Evolutionary conservation across 1,139 yeast species (phyloP), one percentile per base, ranked within the genome.

Genomic region (Lodderomyces metapsilosis): DNA sequence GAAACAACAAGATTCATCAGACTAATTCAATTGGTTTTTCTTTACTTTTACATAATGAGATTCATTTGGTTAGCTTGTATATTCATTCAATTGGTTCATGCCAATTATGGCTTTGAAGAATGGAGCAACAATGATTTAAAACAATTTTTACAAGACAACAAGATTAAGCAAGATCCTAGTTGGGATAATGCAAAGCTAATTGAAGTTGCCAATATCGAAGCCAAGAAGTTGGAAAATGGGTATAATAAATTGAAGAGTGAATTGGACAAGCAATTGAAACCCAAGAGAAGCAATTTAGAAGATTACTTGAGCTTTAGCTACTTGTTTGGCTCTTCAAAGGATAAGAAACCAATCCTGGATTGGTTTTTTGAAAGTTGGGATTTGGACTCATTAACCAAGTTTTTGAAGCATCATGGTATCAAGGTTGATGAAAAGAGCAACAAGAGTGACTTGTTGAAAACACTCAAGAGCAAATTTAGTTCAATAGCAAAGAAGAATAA

Each of bases 321-420:
- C 18, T 47, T 46, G 24, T 48, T 48, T 35, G 38, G 43, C 8
- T 20, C 32, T 15, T 34, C 33, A 13, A 47, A 33, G 34, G 38
- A 45, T 3, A 39, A 42, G 13, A 32, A 38, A 4, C 41, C 34
- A 21, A 34, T 43, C 16, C 43, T 47, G 38, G 51, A 49, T 25
- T 64, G 83, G 83, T 49, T 74, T 20, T 79, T 79, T 49, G 69
- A 66, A 35, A 66, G 79, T 15, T 79, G 84, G 84, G 52, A 73
- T 5, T 51, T 49, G 15, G 53, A 54, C 4, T 58, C 59, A 16
- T 55, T 78, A 48, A 58, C 61, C 43, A 54, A 54, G 31, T 63
- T 71, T 36, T 59, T 77, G 48, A 58, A 62, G 36, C 53, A 57
- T 31, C 59, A 69, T 48, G 57, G 61, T 31, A 52, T 73, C 39